Evolutionary conservation across 2,329 filamentous ascomycete species (phyloP), one percentile per base, ranked within the genome.

Genomic region (Hypoxylon sp.): DNA sequence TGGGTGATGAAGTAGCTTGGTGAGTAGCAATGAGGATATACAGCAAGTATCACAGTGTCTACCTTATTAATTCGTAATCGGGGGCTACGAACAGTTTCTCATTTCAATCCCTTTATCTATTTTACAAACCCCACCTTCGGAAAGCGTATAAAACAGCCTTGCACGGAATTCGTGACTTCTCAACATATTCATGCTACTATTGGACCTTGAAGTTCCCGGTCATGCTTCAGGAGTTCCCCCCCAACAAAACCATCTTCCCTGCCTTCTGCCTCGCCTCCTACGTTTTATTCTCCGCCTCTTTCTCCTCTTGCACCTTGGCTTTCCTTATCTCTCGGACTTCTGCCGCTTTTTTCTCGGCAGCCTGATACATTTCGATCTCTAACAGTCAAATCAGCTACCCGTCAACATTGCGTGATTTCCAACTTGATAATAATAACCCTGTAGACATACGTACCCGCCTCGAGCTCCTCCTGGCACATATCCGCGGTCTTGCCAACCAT

Each of bases 401-500:
- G 44, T 11, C 1, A 29, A 22, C n/a, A 14, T 10, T 2, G 29
- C 24, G 24, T 13, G n/a, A 55, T 52, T 26, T 39, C 37, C 3
- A 44, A 5, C 14, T 33, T 10, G 9, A 4, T 31, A 14, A 19
- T 19, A 17, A 17, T 39, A 8, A 4, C 13, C 13, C 31, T 31
- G 19, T 48, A 19, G 24, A 19, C 19, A 31, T 11, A 48, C 66
- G 14, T 61, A 71, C 69, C 66, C 14, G 48, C 52, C 2, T 69
- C 17, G 9, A 71, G 62, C 6, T 71, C 69, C 9, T 55, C 33
- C 35, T 69, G 69, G 55, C 69, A 66, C 3, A 35, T 57, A 10
- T 69, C 69, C 1, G 42, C 62, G 5, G 66, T 61, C 51, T 66
- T 71, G 24, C 48, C 37, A 1, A 71, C 62, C 69, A 71, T 71